Percentiles rank a stretch among this genome's conserved stretches.
Conservation (phyloP, 2,329 filamentous ascomycete genomes). For the Thelonectria olida region DNA sequence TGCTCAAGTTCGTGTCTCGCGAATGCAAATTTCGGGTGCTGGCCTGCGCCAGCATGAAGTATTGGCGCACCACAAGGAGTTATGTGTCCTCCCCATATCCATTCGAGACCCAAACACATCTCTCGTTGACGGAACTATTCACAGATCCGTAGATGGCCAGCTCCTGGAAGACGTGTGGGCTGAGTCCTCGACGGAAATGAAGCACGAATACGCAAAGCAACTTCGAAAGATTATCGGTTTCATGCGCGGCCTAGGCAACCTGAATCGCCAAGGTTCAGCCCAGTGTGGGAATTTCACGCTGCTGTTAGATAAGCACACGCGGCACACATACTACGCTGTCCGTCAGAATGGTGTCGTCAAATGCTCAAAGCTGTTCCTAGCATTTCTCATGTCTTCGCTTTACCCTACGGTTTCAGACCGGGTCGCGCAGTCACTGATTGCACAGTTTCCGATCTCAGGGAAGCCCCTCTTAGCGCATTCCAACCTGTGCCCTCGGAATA, state of each 20-base stretch:
- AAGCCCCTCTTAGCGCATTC: slow-evolving; percentile 37
- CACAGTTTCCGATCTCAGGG: slow-evolving; percentile 28
- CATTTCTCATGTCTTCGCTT: slow-evolving; percentile 40
- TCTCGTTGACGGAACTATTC: slow-evolving; percentile 13
- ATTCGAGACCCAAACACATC: slow-evolving; percentile 12
- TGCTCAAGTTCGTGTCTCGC: slow-evolving; percentile 2
- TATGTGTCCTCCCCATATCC: slow-evolving; percentile 26
- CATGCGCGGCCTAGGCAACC: slow-evolving; percentile 28
- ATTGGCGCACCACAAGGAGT: slow-evolving; percentile 18
- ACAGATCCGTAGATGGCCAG: slow-evolving; percentile 30
- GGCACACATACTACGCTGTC: slow-evolving; percentile 42
- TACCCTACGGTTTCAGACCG: slow-evolving; percentile 35
- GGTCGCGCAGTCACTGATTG: slow-evolving; percentile 32
- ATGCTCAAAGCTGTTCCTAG: slow-evolving; percentile 32
- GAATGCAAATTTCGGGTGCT: slow-evolving; percentile 31
- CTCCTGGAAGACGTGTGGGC: slow-evolving; percentile 43
- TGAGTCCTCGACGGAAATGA: slow-evolving; percentile 29
- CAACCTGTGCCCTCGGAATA: slow-evolving; percentile 41
- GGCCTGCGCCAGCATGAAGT: slow-evolving; percentile 30
- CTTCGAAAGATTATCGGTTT: slow-evolving; percentile 38
- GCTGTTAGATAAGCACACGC: slow-evolving; percentile 40
- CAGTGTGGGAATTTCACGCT: slow-evolving; percentile 36
- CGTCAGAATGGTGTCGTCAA: slow-evolving; percentile 21
- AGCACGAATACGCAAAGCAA: slow-evolving; percentile 37
- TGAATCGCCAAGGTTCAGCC: slow-evolving; percentile 14